phyloP scores from a whole-genome alignment of 805 yeast species.

The Kluyveromyces siamensis region DNA sequence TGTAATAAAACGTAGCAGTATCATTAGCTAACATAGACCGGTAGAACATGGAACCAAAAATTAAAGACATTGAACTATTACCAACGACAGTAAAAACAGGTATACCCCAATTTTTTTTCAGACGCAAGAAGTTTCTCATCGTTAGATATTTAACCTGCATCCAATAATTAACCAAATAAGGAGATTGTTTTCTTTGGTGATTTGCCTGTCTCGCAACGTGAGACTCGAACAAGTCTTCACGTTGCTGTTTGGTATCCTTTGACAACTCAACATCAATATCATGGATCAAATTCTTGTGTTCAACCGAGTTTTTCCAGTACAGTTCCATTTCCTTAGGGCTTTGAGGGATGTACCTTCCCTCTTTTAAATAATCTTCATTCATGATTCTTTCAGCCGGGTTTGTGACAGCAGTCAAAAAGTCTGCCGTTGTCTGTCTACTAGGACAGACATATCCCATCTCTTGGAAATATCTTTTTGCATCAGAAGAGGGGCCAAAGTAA shows the following conservation, averaged over 20 bases:
- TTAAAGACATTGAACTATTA: constrained; percentile 44
- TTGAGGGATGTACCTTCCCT: constrained; percentile 47
- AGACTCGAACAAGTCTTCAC: constrained; percentile 26
- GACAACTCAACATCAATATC: constrained; percentile 37
- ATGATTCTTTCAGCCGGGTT: constrained; percentile 53
- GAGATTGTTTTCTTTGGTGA: constrained; percentile 37
- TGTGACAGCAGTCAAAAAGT: constrained; percentile 60
- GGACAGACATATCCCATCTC: constrained; percentile 60
- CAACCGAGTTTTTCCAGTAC: constrained; percentile 46
- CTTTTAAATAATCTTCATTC: constrained; percentile 26
- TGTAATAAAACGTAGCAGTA: constrained; percentile 41
- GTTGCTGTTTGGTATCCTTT: constrained; percentile 16
- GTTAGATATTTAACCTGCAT: constrained; percentile 44
- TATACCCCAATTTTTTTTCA: constrained; percentile 41
- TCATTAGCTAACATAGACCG: constrained; percentile 30
- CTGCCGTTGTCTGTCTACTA: constrained; percentile 60
- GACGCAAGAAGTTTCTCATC: constrained; percentile 40
- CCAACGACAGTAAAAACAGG: constrained; percentile 35
- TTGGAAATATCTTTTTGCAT: constrained; percentile 50
- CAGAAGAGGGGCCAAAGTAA: constrained; percentile 49
- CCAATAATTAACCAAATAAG: constrained; percentile 42
- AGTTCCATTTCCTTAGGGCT: constrained; percentile 54
- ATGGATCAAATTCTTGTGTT: constrained; percentile 32
- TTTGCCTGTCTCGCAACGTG: constrained; percentile 46
- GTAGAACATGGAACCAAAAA: constrained; percentile 51